Evolutionary conservation across 768 basidiomycete species (phyloP).

Genomic region (Lentinula edodes): DNA sequence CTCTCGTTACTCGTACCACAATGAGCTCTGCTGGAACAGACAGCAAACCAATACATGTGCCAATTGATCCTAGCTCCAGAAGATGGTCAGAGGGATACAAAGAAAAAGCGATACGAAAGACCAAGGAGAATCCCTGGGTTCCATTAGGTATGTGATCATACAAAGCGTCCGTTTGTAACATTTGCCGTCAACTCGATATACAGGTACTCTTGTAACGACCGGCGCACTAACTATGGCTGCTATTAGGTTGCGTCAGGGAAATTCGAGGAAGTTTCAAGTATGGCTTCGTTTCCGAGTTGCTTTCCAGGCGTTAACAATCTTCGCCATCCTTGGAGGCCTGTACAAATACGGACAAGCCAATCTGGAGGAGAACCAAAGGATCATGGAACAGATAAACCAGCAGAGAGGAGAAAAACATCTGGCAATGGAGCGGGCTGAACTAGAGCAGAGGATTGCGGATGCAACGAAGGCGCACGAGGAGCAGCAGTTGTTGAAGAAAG

Average conservation of each 20-base stretch:
- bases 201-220: conserved; percentile 42
- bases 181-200: background rate
- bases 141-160: conserved; percentile 56
- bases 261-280: conserved; percentile 43
- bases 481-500: conserved; percentile 7
- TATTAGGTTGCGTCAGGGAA: conserved; percentile 42
- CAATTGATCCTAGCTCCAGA: background rate
- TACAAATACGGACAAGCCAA: conserved; percentile 13
- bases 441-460: conserved; percentile 9
- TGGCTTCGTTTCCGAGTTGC: conserved; percentile 57
- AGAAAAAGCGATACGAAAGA: conserved; percentile 55
- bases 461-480: conserved; percentile 9
- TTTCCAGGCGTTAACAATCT: conserved; percentile 52
- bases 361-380: conserved; percentile 13
- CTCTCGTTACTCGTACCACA: background rate
- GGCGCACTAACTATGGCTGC: conserved; percentile 50
- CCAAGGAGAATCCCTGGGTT: conserved; percentile 76
- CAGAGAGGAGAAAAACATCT: conserved; percentile 11
- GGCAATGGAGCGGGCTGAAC: conserved; percentile 3
- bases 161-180: background rate
- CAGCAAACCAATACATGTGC: background rate
- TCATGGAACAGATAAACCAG: conserved; percentile 12
- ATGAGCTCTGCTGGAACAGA: conserved; percentile 1
- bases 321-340: conserved; percentile 35
- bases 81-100: conserved; percentile 41